phyloP scores from a whole-genome alignment of 164 flowering plant species.

The Pachysandra terminalis region DNA sequence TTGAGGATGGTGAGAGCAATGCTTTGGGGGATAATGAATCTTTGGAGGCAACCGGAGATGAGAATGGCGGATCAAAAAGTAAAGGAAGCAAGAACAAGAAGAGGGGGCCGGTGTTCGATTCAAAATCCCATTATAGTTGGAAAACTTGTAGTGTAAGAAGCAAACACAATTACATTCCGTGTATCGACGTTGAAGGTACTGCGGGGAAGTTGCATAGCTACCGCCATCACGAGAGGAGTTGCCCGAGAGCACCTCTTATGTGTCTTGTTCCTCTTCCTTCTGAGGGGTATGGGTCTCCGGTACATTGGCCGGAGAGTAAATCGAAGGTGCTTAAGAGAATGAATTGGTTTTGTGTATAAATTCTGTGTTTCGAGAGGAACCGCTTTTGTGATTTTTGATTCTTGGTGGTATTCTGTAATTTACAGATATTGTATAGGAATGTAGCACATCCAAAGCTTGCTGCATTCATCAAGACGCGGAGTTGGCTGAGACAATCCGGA shows the following conservation, averaged over 20 bases:
- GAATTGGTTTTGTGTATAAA: not conserved
- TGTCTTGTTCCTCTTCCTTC: conserved; percentile 87
- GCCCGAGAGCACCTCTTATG: conserved; percentile 65
- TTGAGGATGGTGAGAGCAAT: conserved; percentile 34
- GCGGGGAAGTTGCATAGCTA: conserved; percentile 46
- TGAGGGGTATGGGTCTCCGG: conserved; percentile 60
- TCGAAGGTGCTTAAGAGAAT: conserved; percentile 42
- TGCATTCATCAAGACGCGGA: conserved; percentile 52
- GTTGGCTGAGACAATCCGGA: conserved; percentile 64
- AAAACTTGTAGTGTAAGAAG: conserved; percentile 75
- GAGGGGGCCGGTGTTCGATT: conserved; percentile 74
- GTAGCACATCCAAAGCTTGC: conserved; percentile 91
- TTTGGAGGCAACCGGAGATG: conserved; percentile 36
- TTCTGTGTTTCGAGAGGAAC: not conserved
- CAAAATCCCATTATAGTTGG: conserved; percentile 66
- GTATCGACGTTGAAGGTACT: conserved; percentile 64
- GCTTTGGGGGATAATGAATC: conserved; percentile 30
- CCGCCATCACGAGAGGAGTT: conserved; percentile 83
- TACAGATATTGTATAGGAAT: conserved; percentile 69
- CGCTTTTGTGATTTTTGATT: not conserved
- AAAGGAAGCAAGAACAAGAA: conserved; percentile 42
- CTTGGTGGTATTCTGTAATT: conserved; percentile 2
- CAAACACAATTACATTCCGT: conserved; percentile 87
- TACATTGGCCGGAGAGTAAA: conserved; percentile 89
- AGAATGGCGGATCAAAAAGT: conserved; percentile 20